Percentiles rank a stretch among this genome's conserved stretches.
Conservation (phyloP, 1,139 yeast genomes). For the Sugiyamaella paludigena region DNA sequence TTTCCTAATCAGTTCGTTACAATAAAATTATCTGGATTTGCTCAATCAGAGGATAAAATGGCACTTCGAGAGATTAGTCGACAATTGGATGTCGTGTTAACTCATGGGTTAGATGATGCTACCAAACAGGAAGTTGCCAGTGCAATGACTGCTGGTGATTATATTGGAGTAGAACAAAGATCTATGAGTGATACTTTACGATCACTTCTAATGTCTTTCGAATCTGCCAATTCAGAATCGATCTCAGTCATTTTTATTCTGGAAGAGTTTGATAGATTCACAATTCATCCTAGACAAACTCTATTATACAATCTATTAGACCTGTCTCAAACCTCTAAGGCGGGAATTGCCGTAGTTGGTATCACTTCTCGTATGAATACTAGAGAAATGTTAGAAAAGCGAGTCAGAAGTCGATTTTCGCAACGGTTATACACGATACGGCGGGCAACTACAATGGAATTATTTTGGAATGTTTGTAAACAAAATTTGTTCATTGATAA, state of each 20-base stretch:
- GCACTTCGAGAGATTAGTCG: conserved; percentile 86
- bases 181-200: conserved; percentile 55
- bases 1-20: conserved; percentile 52
- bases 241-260: conserved; percentile 60
- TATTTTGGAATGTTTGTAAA: conserved; percentile 37
- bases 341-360: conserved; percentile 83
- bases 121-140: conserved; percentile 8
- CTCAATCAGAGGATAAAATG: conserved; percentile 70
- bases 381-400: conserved; percentile 78
- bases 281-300: conserved; percentile 66
- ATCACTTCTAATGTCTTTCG: conserved; percentile 46
- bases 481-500: conserved; percentile 31
- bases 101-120: conserved; percentile 1
- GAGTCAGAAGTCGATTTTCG: conserved; percentile 87
- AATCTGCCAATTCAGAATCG: conserved; percentile 23
- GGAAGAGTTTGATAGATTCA: conserved; percentile 81
- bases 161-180: conserved; percentile 42
- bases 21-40: conserved; percentile 64
- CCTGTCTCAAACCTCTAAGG: conserved; percentile 62
- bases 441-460: conserved; percentile 44
- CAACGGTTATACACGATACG: conserved; percentile 67
- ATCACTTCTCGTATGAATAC: conserved; percentile 71
- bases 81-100: conserved; percentile 56
- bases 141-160: conserved; percentile 15
- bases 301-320: conserved; percentile 84